Conservation (phyloP, 768 basidiomycete species). For the Psilocybe azurescens region DNA sequence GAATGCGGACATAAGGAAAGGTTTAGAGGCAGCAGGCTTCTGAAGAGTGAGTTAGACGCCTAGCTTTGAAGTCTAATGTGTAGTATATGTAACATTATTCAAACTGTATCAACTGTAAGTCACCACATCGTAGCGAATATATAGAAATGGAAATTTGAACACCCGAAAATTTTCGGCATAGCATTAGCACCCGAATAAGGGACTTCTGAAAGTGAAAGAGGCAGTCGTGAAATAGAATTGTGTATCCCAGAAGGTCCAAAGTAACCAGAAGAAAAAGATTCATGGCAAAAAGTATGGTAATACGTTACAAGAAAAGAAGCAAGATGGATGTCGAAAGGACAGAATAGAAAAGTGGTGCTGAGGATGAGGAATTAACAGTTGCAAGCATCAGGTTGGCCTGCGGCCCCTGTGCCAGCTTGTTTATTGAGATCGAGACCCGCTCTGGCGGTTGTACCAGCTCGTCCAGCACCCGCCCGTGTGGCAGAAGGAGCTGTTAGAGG, state of each 20-base stretch:
- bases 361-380: constrained; percentile 64
- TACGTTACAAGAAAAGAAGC: constrained; percentile 38
- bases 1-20: constrained; percentile 68
- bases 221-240: constrained; percentile 20
- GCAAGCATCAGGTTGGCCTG: constrained; percentile 68
- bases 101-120: constrained; percentile 25
- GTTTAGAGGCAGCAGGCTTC: constrained; percentile 73
- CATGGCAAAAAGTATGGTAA: constrained; percentile 29
- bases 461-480: constrained; percentile 57
- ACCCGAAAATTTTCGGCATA: not conserved
- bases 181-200: not conserved
- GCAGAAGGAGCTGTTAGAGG: constrained; percentile 79
- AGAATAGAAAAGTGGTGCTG: constrained; percentile 13
- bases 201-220: not conserved
- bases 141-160: constrained; percentile 18
- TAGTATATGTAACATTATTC: constrained; percentile 24
- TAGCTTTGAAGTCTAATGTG: constrained; percentile 3
- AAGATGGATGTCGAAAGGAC: constrained; percentile 22
- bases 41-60: constrained; percentile 28
- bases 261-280: constrained; percentile 29
- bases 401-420: constrained; percentile 46
- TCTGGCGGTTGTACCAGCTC: constrained; percentile 56
- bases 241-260: constrained; percentile 47
- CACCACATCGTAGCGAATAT: constrained; percentile 26
- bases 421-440: constrained; percentile 85